phyloP scores from a whole-genome alignment of 2,329 filamentous ascomycete species.

The Arthrobotrys megalospora region DNA sequence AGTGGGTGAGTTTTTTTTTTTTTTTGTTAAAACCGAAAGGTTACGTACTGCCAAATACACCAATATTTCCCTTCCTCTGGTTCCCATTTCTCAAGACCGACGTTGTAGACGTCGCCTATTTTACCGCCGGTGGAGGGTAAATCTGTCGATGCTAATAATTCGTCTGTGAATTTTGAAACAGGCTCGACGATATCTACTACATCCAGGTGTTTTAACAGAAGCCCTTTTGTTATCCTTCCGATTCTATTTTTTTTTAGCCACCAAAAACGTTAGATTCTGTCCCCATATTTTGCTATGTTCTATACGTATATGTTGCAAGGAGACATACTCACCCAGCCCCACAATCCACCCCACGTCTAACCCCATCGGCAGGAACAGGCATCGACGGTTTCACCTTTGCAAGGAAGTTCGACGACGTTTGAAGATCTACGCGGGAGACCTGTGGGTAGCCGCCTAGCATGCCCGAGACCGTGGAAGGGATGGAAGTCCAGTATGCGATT shows the following conservation, averaged over 20 bases:
- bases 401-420: slow-evolving; percentile 79
- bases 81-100: slow-evolving; percentile 82
- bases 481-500: slow-evolving; percentile 71
- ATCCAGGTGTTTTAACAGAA: slow-evolving; percentile 76
- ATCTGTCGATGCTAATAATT: slow-evolving; percentile 66
- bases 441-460: slow-evolving; percentile 84
- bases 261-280: too few relatives aligned
- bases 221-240: slow-evolving; percentile 83
- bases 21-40: background rate
- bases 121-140: slow-evolving; percentile 67
- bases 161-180: slow-evolving; percentile 82
- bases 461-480: slow-evolving; percentile 75
- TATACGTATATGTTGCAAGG: too few relatives aligned
- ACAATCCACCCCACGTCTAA: slow-evolving; percentile 66
- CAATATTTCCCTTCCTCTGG: slow-evolving; percentile 75
- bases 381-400: slow-evolving; percentile 72
- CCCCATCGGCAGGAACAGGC: slow-evolving; percentile 60
- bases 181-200: slow-evolving; percentile 88
- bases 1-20: too few relatives aligned
- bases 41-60: slow-evolving; percentile 72
- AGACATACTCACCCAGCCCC: slow-evolving; percentile 66
- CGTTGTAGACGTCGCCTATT: slow-evolving; percentile 77
- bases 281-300: too few relatives aligned
- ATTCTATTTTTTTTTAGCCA: too few relatives aligned
- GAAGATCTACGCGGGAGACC: slow-evolving; percentile 79